Evolutionary conservation across 495 filamentous ascomycete genomes (phyloP).

Genomic region (Neurospora tetraspora): DNA sequence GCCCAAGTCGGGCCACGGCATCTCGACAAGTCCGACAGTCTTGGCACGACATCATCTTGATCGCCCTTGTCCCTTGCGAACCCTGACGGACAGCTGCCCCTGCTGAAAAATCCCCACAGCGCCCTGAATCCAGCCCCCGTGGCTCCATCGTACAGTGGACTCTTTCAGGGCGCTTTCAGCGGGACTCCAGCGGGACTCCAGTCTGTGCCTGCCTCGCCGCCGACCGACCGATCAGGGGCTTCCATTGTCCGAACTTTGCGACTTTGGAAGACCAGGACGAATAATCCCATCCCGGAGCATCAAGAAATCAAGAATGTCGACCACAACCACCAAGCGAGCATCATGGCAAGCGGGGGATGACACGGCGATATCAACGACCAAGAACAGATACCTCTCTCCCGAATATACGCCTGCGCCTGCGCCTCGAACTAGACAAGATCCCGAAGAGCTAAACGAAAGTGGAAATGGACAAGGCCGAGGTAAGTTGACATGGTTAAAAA

Average conservation of each 20-base stretch:
- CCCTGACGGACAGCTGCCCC: not conserved
- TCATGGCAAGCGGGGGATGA: too few relatives aligned
- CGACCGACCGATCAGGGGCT: not conserved
- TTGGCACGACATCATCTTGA: constrained; percentile 2
- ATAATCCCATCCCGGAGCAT: not conserved
- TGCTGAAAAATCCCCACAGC: not conserved
- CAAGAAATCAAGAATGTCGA: not conserved
- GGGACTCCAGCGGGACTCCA: not conserved
- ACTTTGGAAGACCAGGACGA: not conserved
- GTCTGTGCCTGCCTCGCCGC: not conserved
- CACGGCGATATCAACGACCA: not conserved
- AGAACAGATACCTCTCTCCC: not conserved
- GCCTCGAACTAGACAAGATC: too few relatives aligned
- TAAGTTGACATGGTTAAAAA: not conserved
- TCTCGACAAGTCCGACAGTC: not conserved
- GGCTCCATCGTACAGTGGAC: not conserved
- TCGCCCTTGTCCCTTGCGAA: not conserved
- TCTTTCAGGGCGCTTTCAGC: not conserved
- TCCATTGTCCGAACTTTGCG: not conserved
- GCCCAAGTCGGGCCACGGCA: not conserved
- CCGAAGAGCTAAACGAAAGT: not conserved
- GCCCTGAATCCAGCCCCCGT: not conserved
- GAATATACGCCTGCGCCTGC: not conserved
- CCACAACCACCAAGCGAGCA: not conserved
- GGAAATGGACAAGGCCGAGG: not conserved